A percentile compares a stretch with the other conserved stretches of the same genome.
Conservation (phyloP, 768 basidiomycete genomes). For the Mycena pura region DNA sequence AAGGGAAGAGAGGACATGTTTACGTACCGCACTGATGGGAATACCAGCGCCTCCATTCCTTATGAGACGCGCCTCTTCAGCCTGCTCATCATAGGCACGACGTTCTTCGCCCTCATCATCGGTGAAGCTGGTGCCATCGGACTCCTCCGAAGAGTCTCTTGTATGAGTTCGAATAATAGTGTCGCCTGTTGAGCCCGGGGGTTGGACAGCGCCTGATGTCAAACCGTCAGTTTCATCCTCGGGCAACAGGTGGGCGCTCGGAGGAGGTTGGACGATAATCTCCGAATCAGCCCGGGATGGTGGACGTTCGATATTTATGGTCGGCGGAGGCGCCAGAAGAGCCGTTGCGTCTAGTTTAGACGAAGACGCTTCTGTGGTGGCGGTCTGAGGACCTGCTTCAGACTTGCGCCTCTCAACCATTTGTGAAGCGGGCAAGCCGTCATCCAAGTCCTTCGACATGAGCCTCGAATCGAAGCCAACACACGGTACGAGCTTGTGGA, state of each 20-base stretch:
- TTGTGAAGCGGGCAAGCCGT: constrained; percentile 23
- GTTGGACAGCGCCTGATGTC: constrained; percentile 90
- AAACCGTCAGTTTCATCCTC: constrained; percentile 84
- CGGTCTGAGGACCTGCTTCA: constrained; percentile 20
- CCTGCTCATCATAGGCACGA: constrained; percentile 69
- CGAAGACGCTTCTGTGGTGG: constrained; percentile 10
- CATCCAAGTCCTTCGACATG: constrained; percentile 26
- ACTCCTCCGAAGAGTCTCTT: constrained; percentile 56
- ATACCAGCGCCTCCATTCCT: constrained; percentile 94
- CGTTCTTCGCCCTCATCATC: constrained; percentile 69
- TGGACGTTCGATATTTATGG: constrained; percentile 32
- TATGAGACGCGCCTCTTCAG: constrained; percentile 91
- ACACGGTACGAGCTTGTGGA: constrained; percentile 45
- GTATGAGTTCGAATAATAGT: constrained; percentile 42
- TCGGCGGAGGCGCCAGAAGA: constrained; percentile 26
- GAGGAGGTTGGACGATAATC: constrained; percentile 26
- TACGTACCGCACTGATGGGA: constrained; percentile 86
- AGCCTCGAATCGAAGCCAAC: constrained; percentile 33
- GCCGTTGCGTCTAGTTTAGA: constrained; percentile 15
- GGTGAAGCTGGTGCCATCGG: constrained; percentile 70
- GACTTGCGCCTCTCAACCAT: constrained; percentile 25
- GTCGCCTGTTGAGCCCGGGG: constrained; percentile 79
- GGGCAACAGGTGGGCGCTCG: constrained; percentile 47
- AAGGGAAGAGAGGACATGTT: not conserved
- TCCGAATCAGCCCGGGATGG: constrained; percentile 37